Evolutionary conservation across 1,284 basidiomycete species (phyloP).

Genomic region (Trametes versicolor): DNA sequence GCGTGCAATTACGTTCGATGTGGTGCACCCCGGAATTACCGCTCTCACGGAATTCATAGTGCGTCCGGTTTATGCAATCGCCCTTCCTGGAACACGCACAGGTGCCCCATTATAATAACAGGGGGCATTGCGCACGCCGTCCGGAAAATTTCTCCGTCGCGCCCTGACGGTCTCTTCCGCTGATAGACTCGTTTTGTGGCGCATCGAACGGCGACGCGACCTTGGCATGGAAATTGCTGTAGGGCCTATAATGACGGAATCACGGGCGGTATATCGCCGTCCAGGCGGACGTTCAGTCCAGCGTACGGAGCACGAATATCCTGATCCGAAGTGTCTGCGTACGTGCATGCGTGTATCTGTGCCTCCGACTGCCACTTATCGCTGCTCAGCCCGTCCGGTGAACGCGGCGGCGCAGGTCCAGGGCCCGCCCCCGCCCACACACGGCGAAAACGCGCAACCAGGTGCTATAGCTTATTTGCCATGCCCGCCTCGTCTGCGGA

Average conservation of each 20-base stretch:
- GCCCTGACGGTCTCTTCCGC: not conserved
- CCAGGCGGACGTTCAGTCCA: not conserved
- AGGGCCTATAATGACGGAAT: not conserved
- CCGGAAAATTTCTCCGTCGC: not conserved
- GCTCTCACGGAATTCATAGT: conserved; percentile 8
- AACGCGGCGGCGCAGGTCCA: not conserved
- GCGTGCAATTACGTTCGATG: not conserved
- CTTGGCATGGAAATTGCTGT: conserved; percentile 11
- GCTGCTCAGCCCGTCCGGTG: not conserved
- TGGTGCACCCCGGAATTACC: not conserved
- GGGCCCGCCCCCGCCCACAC: not conserved
- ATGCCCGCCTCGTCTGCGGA: not conserved
- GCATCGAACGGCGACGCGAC: not conserved
- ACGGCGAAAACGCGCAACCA: not conserved
- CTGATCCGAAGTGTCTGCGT: conserved; percentile 8
- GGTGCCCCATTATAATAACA: not conserved
- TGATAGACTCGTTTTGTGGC: not conserved
- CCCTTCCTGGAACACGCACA: conserved; percentile 4
- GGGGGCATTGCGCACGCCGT: not conserved
- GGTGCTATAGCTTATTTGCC: conserved; percentile 2
- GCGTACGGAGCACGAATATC: too few relatives aligned
- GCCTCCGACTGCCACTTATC: not conserved
- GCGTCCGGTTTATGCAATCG: conserved; percentile 5
- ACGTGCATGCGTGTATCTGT: not conserved
- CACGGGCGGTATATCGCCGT: not conserved